Evolutionary conservation across 192 early-diverging fungal species (phyloP), one percentile per base, ranked within the genome.

Genomic region (Jimgerdemannia lactiflua): DNA sequence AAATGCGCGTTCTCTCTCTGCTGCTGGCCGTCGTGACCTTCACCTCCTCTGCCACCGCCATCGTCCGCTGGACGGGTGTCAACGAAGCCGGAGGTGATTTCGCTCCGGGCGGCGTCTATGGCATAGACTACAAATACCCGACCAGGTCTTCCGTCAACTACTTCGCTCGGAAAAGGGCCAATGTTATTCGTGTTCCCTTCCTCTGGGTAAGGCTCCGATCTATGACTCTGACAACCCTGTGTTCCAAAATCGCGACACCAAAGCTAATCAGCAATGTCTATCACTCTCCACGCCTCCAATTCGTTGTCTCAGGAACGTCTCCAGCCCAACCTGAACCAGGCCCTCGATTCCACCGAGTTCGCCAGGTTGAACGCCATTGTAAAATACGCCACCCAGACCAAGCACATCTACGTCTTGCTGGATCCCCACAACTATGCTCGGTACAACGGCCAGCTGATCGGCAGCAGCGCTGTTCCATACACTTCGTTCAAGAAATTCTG

Each of bases 21-120:
- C 49, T 59, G 6, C 8, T 14, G 14, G 49, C 49, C 49, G 14
- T 59, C 49, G 6, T 59, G 8, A 6, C 14, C 14, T 6, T 14
- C 49, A 59, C 49, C 49, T 6, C 49, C 14, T 14, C 49, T 59
- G 49, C 49, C 49, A 6, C 14, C 14, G 49, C 49, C 49, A 14
- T 14, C 14, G 49, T 59, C 49, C 8, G 14, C 14, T 59, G 6
- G 8, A 2, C 67, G 9, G 67, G 67, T 19, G 40, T 68, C 67
- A 68, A 68, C 40, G 67, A 68, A 18, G 67, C 67, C 67, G 67
- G 67, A 14, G 67, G 9, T 9, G 67, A 68, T 20, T 68, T 68
- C 18, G 67, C 9, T 68, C 67, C 0, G 19, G 29, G 67, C 6
- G 67, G 67, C 18, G 19, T 68, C 9, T 39, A 39, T 20, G 67